Conservation (phyloP, 2,329 filamentous ascomycete species). For the Ascochyta rabiei region DNA sequence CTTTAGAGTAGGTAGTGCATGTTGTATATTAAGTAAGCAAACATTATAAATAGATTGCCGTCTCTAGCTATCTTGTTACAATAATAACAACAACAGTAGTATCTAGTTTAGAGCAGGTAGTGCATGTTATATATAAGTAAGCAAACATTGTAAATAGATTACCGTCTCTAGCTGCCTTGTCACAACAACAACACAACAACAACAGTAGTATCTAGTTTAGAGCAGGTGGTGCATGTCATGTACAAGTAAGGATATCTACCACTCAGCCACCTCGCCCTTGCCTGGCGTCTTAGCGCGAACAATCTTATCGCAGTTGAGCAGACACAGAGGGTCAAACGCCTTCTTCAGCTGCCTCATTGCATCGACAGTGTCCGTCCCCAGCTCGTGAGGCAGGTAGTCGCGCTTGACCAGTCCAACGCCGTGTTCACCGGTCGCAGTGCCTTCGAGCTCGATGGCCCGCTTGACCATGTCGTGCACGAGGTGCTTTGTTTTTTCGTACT, state of each 20-base stretch:
- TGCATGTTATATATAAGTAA: no score
- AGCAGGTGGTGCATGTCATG: no score
- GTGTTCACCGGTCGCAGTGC: slow-evolving; percentile 85
- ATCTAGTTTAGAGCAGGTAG: no score
- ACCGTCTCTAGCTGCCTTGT: no score
- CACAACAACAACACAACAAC: no score
- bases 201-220: no score
- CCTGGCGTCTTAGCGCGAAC: slow-evolving; percentile 61
- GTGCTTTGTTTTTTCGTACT: slow-evolving; percentile 69
- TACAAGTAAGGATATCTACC: slow-evolving; percentile 46
- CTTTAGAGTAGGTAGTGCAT: no score
- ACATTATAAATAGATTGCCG: no score
- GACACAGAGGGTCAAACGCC: slow-evolving; percentile 75
- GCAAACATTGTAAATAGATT: no score
- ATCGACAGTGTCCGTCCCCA: slow-evolving; percentile 76
- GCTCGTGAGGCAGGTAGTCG: slow-evolving; percentile 79
- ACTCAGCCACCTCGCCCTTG: slow-evolving; percentile 56
- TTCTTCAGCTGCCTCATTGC: slow-evolving; percentile 86
- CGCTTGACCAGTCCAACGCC: slow-evolving; percentile 84
- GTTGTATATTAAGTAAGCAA: no score
- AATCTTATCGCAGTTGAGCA: slow-evolving; percentile 70
- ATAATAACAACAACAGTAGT: no score
- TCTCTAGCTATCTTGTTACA: no score
- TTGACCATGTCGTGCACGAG: slow-evolving; percentile 86
- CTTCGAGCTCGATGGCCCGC: slow-evolving; percentile 81